Base-by-base conservation (phyloP, 208 protist species). In the Lotmaria passim region DNA sequence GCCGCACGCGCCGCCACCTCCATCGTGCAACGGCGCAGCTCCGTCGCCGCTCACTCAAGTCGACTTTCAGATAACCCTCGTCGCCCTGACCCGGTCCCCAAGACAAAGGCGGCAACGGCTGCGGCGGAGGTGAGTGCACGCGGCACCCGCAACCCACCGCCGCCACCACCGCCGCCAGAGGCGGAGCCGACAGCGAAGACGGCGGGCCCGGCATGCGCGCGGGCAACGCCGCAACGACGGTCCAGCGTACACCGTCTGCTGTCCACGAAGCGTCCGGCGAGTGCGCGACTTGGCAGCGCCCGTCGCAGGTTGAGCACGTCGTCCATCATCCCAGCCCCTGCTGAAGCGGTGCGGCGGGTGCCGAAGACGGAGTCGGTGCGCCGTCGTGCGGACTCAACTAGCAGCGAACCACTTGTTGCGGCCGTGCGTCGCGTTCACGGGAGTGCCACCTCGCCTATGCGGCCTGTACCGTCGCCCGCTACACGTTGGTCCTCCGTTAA, bases 21-120 rank as follows among this genome's bases (percentile, higher is more conserved):
- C 0, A 48, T 12, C 38, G 56, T 44, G 71, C 63, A 43, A 7
- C 39, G 39, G 31, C 56, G 71, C 44, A 65, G 48, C 31, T 24
- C 48, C 23, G 15, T 24, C 21, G 24, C 38, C 19, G 15, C 8
- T 3, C 24, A 17, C 14, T 8, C 26, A 21, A 33, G 46, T 14
- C 47, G 44, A 1, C 60, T 17, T 3, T 28, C 21, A 3, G 60
- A 66, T 17, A 23, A 56, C 5, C 46, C 56, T 21, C 60, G 23
- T 3, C 44, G 38, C 3, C 34, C 56, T 14, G 56, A 46, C 33
- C 46, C 46, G 8, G 33, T 66, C 12, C 47, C 60, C 14, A 31
- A 21, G 7, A 1, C 3, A 8, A 26, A 55, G 19, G 46, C 24
- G 34, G 11, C 3, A 31, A 38, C 31, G 26, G 33, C 6, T 1